Evolutionary conservation across 352 stramenopile genomes (phyloP).

Genomic region (Globisporangium irregulare): DNA sequence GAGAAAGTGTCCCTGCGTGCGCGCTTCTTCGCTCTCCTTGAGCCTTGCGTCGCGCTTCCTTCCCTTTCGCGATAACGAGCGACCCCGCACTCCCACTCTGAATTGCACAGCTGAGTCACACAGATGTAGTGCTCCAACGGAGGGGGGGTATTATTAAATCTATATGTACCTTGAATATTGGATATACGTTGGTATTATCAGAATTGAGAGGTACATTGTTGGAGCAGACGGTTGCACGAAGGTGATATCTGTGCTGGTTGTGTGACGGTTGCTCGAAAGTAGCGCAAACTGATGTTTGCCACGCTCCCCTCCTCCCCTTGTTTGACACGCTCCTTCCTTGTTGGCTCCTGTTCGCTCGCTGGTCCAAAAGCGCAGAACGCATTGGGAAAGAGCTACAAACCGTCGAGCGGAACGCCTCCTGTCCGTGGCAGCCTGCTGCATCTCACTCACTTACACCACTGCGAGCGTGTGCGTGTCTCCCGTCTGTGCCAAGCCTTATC

Average conservation of each 20-base stretch:
- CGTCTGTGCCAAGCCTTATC: neutral
- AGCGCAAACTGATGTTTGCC: neutral
- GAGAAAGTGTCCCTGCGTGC: neutral
- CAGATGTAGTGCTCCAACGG: neutral
- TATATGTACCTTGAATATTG: neutral
- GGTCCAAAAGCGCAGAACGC: constrained; percentile 11
- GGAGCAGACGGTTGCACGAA: too few species aligned
- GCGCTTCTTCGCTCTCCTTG: neutral
- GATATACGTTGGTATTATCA: too few species aligned
- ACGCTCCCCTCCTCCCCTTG: constrained; percentile 7
- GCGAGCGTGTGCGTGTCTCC: neutral
- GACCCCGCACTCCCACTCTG: neutral
- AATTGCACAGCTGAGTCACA: neutral
- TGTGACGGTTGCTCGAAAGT: constrained; percentile 1
- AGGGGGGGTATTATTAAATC: neutral
- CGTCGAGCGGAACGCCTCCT: neutral
- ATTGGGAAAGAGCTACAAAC: neutral
- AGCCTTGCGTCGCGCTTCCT: neutral
- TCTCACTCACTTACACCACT: neutral
- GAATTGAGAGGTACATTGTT: too few species aligned
- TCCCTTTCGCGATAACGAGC: neutral
- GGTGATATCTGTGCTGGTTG: neutral
- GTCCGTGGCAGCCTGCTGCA: neutral
- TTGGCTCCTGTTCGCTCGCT: constrained; percentile 6
- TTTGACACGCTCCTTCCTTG: constrained; percentile 17